Evolutionary conservation across 805 yeast species (phyloP).

Genomic region (Candida vaughaniae): DNA sequence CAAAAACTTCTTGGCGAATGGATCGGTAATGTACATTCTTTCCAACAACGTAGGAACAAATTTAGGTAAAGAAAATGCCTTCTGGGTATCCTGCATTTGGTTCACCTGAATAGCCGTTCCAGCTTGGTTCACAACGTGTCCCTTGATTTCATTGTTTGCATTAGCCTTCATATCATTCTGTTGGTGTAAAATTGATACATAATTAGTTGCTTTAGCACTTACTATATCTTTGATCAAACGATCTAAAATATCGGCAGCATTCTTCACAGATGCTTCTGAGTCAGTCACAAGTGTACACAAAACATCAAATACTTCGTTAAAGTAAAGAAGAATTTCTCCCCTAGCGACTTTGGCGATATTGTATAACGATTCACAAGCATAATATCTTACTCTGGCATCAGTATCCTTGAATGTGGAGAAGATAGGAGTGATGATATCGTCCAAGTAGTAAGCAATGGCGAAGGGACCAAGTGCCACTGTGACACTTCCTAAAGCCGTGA

Average conservation of each 20-base stretch:
- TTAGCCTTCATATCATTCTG: constrained; percentile 33
- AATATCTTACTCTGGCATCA: constrained; percentile 94
- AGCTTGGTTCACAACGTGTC: constrained; percentile 50
- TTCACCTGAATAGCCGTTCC: constrained; percentile 62
- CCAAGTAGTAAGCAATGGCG: constrained; percentile 80
- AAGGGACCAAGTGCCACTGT: constrained; percentile 87
- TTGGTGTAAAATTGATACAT: constrained; percentile 68
- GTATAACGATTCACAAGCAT: constrained; percentile 93
- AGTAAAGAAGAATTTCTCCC: constrained; percentile 87
- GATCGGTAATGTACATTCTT: constrained; percentile 87
- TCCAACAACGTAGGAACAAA: constrained; percentile 92
- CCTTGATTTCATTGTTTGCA: constrained; percentile 20
- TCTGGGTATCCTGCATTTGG: constrained; percentile 55
- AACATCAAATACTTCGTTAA: constrained; percentile 93
- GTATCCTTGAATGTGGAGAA: constrained; percentile 95
- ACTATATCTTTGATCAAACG: constrained; percentile 90
- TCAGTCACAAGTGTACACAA: constrained; percentile 88
- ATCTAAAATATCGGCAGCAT: constrained; percentile 92
- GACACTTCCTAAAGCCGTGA: constrained; percentile 93
- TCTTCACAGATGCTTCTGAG: constrained; percentile 85
- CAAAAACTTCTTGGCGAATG: constrained; percentile 85
- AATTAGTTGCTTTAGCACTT: constrained; percentile 88
- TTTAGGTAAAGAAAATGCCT: constrained; percentile 79
- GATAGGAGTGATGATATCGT: constrained; percentile 87
- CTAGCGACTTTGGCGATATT: constrained; percentile 96